Conservation (phyloP, 495 filamentous ascomycete genomes). For the Aspergillus nidulans region DNA sequence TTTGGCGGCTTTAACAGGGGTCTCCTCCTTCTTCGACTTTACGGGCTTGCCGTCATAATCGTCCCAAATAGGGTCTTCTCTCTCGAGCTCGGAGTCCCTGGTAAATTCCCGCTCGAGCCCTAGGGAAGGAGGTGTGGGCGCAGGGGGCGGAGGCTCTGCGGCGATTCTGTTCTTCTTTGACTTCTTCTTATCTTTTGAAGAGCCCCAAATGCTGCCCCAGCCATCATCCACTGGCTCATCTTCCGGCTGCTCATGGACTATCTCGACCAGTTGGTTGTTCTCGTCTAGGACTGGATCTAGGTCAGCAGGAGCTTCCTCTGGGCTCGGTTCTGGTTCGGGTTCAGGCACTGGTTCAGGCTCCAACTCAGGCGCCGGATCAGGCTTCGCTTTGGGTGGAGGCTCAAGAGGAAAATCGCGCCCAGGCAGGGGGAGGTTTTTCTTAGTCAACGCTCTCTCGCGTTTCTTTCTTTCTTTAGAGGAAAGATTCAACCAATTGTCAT, state of each 20-base stretch:
- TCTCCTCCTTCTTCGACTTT: slow-evolving; percentile 36
- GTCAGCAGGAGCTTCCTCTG: slow-evolving; percentile 5
- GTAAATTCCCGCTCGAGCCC: slow-evolving; percentile 39
- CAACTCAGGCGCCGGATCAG: slow-evolving; percentile 14
- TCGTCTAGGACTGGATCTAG: slow-evolving; percentile 14
- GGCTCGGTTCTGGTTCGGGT: slow-evolving; percentile 16
- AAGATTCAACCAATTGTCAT: slow-evolving; percentile 32
- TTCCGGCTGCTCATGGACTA: slow-evolving; percentile 20
- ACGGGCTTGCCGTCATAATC: slow-evolving; percentile 31
- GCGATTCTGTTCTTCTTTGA: slow-evolving; percentile 35
- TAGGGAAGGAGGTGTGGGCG: slow-evolving; percentile 48
- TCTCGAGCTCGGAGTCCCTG: slow-evolving; percentile 20
- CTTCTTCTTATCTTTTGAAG: slow-evolving; percentile 45
- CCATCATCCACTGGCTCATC: slow-evolving; percentile 28
- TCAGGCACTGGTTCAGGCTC: slow-evolving; percentile 12
- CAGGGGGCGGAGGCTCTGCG: slow-evolving; percentile 46
- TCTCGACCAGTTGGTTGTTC: slow-evolving; percentile 14
- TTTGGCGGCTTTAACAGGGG: slow-evolving; percentile 30
- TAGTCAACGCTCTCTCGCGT: slow-evolving; percentile 32
- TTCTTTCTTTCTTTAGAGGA: slow-evolving; percentile 39
- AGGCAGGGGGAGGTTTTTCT: slow-evolving; percentile 35
- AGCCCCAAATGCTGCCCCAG: slow-evolving; percentile 33
- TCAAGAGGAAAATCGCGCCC: slow-evolving; percentile 27
- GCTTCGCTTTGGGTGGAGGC: slow-evolving; percentile 14
- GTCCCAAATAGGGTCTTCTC: slow-evolving; percentile 36